phyloP scores from a whole-genome alignment of 768 basidiomycete species.

The Tylopilus sp. region DNA sequence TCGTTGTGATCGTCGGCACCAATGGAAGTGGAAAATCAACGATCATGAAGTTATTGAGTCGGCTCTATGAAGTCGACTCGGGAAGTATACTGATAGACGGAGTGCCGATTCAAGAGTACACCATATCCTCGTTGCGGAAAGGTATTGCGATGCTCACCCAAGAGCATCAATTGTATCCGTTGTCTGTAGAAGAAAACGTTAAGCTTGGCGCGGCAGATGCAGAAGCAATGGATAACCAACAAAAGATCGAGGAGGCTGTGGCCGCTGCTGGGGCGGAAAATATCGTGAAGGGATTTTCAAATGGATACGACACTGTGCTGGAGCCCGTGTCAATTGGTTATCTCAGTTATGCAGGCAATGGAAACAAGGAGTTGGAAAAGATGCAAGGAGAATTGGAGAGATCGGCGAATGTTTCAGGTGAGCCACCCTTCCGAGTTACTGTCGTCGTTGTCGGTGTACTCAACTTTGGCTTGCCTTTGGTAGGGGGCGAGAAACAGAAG shows the following conservation, averaged over 20 bases:
- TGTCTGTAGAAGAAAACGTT: constrained; percentile 41
- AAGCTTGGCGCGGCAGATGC: constrained; percentile 28
- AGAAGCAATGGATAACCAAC: constrained; percentile 12
- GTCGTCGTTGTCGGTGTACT: background rate
- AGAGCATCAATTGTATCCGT: constrained; percentile 24
- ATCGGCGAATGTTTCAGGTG: constrained; percentile 23
- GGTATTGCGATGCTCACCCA: constrained; percentile 43
- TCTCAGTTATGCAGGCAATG: constrained; percentile 25
- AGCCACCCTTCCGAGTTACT: background rate
- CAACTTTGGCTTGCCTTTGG: background rate
- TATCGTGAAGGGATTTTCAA: constrained; percentile 35
- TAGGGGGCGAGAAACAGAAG: constrained; percentile 33
- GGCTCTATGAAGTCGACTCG: constrained; percentile 30
- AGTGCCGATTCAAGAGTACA: constrained; percentile 30
- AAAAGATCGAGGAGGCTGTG: constrained; percentile 20
- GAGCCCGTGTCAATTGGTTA: constrained; percentile 29
- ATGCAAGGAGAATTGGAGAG: constrained; percentile 21
- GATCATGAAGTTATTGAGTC: constrained; percentile 39
- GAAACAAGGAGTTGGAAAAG: constrained; percentile 9
- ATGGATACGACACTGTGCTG: constrained; percentile 39
- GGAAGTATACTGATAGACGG: constrained; percentile 42
- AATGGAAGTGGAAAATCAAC: constrained; percentile 36
- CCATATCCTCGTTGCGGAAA: constrained; percentile 31
- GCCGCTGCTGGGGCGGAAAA: constrained; percentile 36
- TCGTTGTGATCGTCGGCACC: constrained; percentile 34